Base-by-base conservation (phyloP, 2,329 filamentous ascomycete species). In the Exophiala alcalophila region DNA sequence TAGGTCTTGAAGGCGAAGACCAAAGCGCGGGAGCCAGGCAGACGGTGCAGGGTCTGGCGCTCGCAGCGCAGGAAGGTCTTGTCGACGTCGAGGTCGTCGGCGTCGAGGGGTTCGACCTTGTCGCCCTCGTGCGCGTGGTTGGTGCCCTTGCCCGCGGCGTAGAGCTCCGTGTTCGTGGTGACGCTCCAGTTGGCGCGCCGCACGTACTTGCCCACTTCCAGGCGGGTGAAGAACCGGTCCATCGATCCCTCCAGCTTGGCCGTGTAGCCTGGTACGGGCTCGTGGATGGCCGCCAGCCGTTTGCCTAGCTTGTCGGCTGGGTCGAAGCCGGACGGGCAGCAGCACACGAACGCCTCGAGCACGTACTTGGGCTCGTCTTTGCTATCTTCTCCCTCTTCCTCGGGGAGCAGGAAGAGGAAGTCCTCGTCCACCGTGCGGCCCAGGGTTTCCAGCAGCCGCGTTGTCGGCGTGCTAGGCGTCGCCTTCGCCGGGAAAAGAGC, bases 1-100 rank as follows among this genome's bases (percentile, higher is more conserved):
- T 81, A 83, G 11, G 80, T 83, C 60, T 81, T 80, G 59, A 82
- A 77, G 0, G 67, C 70, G 61, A 83, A 83, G 0, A 81, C 69
- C 14, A 83, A 35, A 5, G 76, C 77, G 38, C 67, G 65, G 0
- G 68, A 74, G 33, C 61, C 50, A 3, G 77, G 77, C 18, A 83
- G 58, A 1, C 80, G 69, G 62, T 81, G 77, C 23, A 84, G 59
- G 1, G 76, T 79, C 65, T 83, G 80, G 21, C 77, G 64, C 60
- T 84, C 80, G 50, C 69, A 76, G 3, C 80, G 65, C 15, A 83
- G 40, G 26, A 67, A 61, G 0, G 70, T 72, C 68, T 72, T 64
- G 18, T 69, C 61, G 9, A 77, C 47, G 18, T 69, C 61, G 9
- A 77, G 47, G 57, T 77, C 61, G 28, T 74, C 51, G 10, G 66